Evolutionary conservation across 2,329 filamentous ascomycete species (phyloP), one percentile per base, ranked within the genome.

Genomic region (Mollisia scopiformis): DNA sequence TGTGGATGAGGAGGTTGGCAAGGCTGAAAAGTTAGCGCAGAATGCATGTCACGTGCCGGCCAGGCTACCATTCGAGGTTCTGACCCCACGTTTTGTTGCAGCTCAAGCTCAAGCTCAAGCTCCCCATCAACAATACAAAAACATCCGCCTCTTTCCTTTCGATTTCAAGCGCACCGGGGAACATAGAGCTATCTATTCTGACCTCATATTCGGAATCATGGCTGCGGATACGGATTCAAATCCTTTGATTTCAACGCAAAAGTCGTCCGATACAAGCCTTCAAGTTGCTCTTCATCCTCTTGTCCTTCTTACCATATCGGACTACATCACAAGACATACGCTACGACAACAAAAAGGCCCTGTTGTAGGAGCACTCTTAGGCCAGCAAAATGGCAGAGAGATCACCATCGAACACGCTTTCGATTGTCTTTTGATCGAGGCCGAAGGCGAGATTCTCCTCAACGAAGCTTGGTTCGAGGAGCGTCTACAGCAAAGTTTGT

Each of bases 361-460:
- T 16, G 84, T 97, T 19, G 85, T 94, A 2, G 95, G 95, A 59
- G 93, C 90, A 55, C 82, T 99, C n/a, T 78, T 99, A 6, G 95
- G 95, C 16, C 91, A 95, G 72, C 93, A 97, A 70, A 91, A 92
- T 80, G 94, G 94, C 21, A 89, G 92, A 59, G 88, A 94, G 71
- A 89, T 97, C 69, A 97, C 92, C 10, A 88, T 97, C 67, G 94
- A 98, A 75, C 89, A 96, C 79, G 93, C 92, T 3, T 98, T 97
- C 73, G 93, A 97, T 72, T 92, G 90, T 75, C 86, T 89, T 64
- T 72, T 77, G 33, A 67, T 71, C 7, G 69, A 74, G 72, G 51
- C 80, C 0, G 80, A 87, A 46, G 86, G 84, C 31, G 80, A 87
- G 47, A 82, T 87, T 43, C 74, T 85, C 31, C 77, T 97, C 8